Conservation (phyloP, 1,139 yeast species). For the Suzukiozyma palmioleophila region DNA sequence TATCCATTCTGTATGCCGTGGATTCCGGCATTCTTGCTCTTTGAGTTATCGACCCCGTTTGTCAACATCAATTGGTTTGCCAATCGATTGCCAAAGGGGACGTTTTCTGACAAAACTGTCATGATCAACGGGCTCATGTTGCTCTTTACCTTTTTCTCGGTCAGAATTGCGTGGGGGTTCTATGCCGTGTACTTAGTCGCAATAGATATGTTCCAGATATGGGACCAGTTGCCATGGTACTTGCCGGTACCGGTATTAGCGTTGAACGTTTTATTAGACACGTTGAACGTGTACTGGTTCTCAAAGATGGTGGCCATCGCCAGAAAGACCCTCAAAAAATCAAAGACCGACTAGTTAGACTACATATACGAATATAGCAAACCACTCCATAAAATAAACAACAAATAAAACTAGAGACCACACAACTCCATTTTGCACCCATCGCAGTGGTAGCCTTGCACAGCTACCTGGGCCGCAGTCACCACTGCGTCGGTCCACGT, state of each 20-base stretch:
- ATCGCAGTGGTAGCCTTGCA: no score
- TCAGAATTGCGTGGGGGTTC: slow-evolving; percentile 87
- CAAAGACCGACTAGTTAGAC: slow-evolving; percentile 4
- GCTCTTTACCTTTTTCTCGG: slow-evolving; percentile 65
- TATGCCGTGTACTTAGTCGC: slow-evolving; percentile 58
- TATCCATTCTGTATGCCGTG: slow-evolving; percentile 61
- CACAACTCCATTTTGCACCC: no score
- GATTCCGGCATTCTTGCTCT: slow-evolving; percentile 77
- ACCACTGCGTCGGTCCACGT: no score
- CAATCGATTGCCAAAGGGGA: slow-evolving; percentile 61
- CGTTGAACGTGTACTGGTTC: slow-evolving; percentile 75
- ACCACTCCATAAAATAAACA: no score
- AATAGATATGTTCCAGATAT: slow-evolving; percentile 43
- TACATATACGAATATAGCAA: no score
- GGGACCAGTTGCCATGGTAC: slow-evolving; percentile 22
- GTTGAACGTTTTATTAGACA: slow-evolving; percentile 63
- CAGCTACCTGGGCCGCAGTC: no score
- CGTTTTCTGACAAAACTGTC: slow-evolving; percentile 48
- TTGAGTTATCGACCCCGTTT: slow-evolving; percentile 92
- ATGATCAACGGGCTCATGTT: slow-evolving; percentile 67
- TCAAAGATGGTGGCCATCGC: slow-evolving; percentile 79
- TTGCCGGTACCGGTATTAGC: slow-evolving; percentile 43
- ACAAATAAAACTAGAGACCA: no score
- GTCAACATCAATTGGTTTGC: slow-evolving; percentile 91
- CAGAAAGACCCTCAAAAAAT: slow-evolving; percentile 33